Base-by-base conservation (phyloP, 2,329 filamentous ascomycete genomes). In the Talaromyces sp. region DNA sequence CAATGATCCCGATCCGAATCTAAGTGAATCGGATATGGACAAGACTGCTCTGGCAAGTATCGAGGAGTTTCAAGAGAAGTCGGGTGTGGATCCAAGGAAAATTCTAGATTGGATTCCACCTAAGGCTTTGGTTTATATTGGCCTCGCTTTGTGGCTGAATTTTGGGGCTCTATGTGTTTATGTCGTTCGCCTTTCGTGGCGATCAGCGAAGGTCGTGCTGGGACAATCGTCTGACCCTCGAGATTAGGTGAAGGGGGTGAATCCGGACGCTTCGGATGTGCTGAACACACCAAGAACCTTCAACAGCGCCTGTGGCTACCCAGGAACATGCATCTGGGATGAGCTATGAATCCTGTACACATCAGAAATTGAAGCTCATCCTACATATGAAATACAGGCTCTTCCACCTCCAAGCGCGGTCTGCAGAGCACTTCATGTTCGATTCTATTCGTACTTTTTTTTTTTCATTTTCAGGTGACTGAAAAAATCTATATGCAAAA, bases 61-160 rank as follows among this genome's bases (percentile, higher is more conserved):
- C 19, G 47, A 55, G 10, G 19, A 50, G 6, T 46, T 60, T 33
- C 44, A 50, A 30, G 39, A 48, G 1, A 47, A 49, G 39, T 17
- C 40, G 2, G 56, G 54, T 27, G 8, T 49, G 39, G 48, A 24
- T 45, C 50, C 45, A 8, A 17, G 35, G 20, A 29, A n/a, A 14
- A 19, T 60, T 6, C 39, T 62, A 20, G 51, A 51, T 4, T 30
- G 32, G 39, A 55, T 63, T 29, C 53, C 61, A 3, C 53, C 55
- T 1, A 43, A 39, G 16, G 19, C 39, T 3, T 17, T 62, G n/a
- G 6, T 61, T 27, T 61, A 48, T 36, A 42, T 55, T 32, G 53
- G 51, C 13, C 24, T 24, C 3, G 11, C 53, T 3, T 10, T 58
- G 10, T 63, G 61, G 61, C 9, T 43, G 3, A 60, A 58, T 19